Base-by-base conservation (phyloP, 1,284 basidiomycete genomes). In the Polyporus tsugae region DNA sequence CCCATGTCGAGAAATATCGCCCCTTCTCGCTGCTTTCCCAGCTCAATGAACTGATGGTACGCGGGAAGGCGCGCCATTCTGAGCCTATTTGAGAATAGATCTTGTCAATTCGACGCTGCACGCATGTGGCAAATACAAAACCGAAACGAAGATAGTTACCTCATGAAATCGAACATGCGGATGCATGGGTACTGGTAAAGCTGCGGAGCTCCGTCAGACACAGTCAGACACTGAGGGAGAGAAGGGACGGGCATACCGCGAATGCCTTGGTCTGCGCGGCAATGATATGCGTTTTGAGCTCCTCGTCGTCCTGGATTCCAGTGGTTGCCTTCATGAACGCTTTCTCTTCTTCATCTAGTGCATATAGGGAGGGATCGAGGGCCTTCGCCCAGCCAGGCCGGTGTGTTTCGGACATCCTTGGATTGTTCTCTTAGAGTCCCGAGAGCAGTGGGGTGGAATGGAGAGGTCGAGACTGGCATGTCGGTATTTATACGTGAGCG, bases 1-100 rank as follows among this genome's bases (percentile, higher is more conserved):
- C 78, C 81, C 49, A 82, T 72, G 64, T 83, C 81, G 6, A 88
- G 76, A 15, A 87, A 75, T 52, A 88, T 80, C 6, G 85, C 84
- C 53, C 80, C 78, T n/a, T 78, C 68, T n/a, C 79, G 80, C 3
- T 80, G 77, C 33, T 76, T 75, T 3, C 78, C 76, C 1, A 87
- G 75, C 44, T 80, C 71, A 9, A 87, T 73, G 9, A 81, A 42
- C 46, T 53, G 60, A 10, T 58, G 10, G 38, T 70, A 70, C 22
- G 63, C 69, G 5, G 69, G 69, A 11, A 67, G 49, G 4, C 70
- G 66, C 3, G 67, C 64, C 36, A 72, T 66, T 55, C 69, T 72
- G 64, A 73, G 60, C 29, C 72, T 73, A 25, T 42, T 36, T 5
- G 25, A 19, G 58, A 19, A n/a, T 38, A 3, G 33, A 25, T 33